Base-by-base conservation (phyloP, 108 stramenopile species). In the Skeletonema potamos region DNA sequence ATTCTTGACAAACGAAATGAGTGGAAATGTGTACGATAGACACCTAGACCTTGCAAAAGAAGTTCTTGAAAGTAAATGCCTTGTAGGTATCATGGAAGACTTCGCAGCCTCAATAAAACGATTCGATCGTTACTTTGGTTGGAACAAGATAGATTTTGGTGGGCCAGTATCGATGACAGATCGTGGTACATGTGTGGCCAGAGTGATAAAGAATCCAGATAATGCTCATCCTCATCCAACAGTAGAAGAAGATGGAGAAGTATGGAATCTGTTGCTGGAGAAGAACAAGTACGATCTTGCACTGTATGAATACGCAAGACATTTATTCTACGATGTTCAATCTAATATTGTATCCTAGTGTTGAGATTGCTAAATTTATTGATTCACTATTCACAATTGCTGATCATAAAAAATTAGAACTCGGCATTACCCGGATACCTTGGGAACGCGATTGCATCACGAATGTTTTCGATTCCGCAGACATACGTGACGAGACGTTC, bases 401-500 rank as follows among this genome's bases (percentile, higher is more conserved):
- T 59, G 30, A 10, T 22, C 24, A 59, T 34, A 9, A n/a, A n/a
- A n/a, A n/a, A 26, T 85, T 87, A 99, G 68, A 99, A 98, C 82
- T 96, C 93, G 9, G 97, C 97, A 79, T 91, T 92, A 27, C 99
- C 99, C 1, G 97, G 97, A 73, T 89, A 96, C 22, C 99, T 86
- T 24, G 99, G 99, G 76, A 96, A 98, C 12, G 99, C 96, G 72
- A 98, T 97, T 2, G 98, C 97, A 43, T 99, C 99, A 34, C 98
- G 87, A 68, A 99, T 99, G 73, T 99, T 99, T 60, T 99, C 97
- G 39, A 99, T 91, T 41, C 98, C 98, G 27, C 95, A 94, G 1
- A 98, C 94, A 68, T 98, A 99, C 28, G 92, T 93, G 10, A 99
- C 97, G n/a, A 99, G 83, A 33, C 99, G 86, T 77, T 99, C 99